Conservation (phyloP, 495 filamentous ascomycete species). For the Polyplosphaeria fusca region DNA sequence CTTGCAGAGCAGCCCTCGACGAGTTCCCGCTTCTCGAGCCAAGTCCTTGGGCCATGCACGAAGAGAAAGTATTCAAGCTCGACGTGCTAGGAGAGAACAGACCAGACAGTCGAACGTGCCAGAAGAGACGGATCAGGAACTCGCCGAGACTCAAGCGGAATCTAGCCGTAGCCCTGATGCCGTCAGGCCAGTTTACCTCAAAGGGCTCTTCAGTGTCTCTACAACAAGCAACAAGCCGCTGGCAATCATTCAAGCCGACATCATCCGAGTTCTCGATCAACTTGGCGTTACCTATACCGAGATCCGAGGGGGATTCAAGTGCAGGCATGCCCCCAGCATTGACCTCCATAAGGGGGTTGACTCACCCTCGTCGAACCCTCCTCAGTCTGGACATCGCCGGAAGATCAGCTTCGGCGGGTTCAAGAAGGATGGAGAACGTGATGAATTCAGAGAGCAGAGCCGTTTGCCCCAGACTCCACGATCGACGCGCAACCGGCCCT, state of each 20-base stretch:
- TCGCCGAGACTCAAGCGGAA: slow-evolving; percentile 44
- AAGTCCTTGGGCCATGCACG: slow-evolving; percentile 89
- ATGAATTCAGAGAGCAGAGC: slow-evolving; percentile 54
- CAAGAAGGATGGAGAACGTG: slow-evolving; percentile 56
- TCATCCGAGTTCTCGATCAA: slow-evolving; percentile 84
- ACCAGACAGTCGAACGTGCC: slow-evolving; percentile 67
- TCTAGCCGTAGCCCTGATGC: slow-evolving; percentile 54
- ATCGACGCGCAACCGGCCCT: slow-evolving; percentile 19
- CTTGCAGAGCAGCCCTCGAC: slow-evolving; percentile 47
- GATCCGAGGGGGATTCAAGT: slow-evolving; percentile 91
- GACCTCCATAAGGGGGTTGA: slow-evolving; percentile 65
- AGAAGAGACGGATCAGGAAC: slow-evolving; percentile 73
- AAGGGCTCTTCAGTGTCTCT: slow-evolving; percentile 95
- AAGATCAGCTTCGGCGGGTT: slow-evolving; percentile 81
- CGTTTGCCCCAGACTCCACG: slow-evolving; percentile 47
- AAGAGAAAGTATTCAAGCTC: slow-evolving; percentile 84
- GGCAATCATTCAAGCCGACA: slow-evolving; percentile 77
- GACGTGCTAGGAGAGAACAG: slow-evolving; percentile 65
- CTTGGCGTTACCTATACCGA: slow-evolving; percentile 87
- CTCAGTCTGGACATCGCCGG: slow-evolving; percentile 56
- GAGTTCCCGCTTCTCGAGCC: slow-evolving; percentile 64
- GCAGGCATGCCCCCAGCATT: slow-evolving; percentile 83
- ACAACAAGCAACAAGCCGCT: slow-evolving; percentile 93
- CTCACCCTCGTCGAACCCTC: slow-evolving; percentile 39
- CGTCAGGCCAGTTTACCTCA: slow-evolving; percentile 90